Evolutionary conservation across 345 rosid species (phyloP), one percentile per base, ranked within the genome.

Genomic region (Gossypium raimondii): DNA sequence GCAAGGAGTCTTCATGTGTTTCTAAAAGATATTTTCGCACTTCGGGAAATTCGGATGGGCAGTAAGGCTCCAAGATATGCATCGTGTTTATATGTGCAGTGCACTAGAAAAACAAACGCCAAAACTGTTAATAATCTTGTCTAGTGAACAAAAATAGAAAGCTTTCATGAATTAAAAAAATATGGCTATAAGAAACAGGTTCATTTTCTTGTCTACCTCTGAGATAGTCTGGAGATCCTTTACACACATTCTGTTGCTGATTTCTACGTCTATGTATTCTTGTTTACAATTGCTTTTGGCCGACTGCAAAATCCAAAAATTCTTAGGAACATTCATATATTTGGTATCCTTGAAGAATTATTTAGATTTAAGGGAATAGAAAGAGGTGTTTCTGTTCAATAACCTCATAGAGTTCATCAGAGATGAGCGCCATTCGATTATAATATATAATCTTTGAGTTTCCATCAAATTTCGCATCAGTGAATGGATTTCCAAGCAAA

Each of bases 331-430:
- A 38, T 38, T 0, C 66, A 8, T 62, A 29, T 17, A 62, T 62
- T 7, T 10, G n/a, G 11, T 17, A 8, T 62, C 47, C 24, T 62
- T 62, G 47, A 62, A 17, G 67, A 34, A 62, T 62, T 11, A 65
- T 12, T 22, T 48, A 67, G 41, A 67, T 11, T 63, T n/a, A 9
- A 64, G 48, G 13, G 50, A 63, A 38, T 63, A 64, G 69, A 17
- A 48, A 7, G 16, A 50, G 44, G 53, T 14, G n/a, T 50, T 68
- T 68, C 17, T 25, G 58, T 48, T 8, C 9, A 18, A 11, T 47
- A 29, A 85, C 93, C 89, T 86, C 76, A 59, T 85, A 90, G 53
- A 87, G 84, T 71, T 86, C 83, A 80, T 85, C 84, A 7, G 91
- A 89, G 64, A 90, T 85, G 5, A 90, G 78, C 41, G 82, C 83